Conservation (phyloP, 305 asterid species). For the Rubia occidens region DNA sequence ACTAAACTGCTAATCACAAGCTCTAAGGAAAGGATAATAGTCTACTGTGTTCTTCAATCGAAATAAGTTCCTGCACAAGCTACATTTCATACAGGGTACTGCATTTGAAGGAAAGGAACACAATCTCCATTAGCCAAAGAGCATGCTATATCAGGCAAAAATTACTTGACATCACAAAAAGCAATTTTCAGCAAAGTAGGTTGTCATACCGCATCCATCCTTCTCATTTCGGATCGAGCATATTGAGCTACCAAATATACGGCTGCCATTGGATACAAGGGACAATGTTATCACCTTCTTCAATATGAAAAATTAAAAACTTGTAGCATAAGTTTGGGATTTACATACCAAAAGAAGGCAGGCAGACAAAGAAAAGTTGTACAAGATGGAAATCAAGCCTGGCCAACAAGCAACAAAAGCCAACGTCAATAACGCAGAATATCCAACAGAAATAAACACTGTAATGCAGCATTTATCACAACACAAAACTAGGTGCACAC, state of each 20-base stretch:
- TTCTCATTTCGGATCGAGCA: constrained; percentile 89
- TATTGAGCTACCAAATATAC: constrained; percentile 90
- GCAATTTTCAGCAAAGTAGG: not conserved
- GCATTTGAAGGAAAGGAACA: not conserved
- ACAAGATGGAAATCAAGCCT: constrained; percentile 95
- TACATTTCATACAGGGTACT: not conserved
- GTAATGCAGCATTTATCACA: not conserved
- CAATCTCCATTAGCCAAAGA: not conserved
- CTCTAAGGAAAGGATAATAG: not conserved
- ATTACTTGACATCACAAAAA: not conserved
- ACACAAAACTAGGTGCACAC: not conserved
- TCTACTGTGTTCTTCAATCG: not conserved
- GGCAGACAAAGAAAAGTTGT: constrained; percentile 68
- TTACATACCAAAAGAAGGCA: constrained; percentile 83
- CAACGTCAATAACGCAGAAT: too few relatives aligned
- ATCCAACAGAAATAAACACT: too few relatives aligned
- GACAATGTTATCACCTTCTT: not conserved
- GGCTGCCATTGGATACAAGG: constrained; percentile 45
- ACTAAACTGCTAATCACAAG: not conserved
- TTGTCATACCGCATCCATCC: constrained; percentile 78
- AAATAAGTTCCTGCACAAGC: not conserved
- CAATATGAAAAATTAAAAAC: constrained; percentile 10
- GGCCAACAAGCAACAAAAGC: constrained; percentile 22
- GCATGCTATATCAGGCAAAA: not conserved
- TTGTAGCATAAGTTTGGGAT: constrained; percentile 13